phyloP scores from a whole-genome alignment of 2,329 filamentous ascomycete species.

The Rhynchosporium graminicola region DNA sequence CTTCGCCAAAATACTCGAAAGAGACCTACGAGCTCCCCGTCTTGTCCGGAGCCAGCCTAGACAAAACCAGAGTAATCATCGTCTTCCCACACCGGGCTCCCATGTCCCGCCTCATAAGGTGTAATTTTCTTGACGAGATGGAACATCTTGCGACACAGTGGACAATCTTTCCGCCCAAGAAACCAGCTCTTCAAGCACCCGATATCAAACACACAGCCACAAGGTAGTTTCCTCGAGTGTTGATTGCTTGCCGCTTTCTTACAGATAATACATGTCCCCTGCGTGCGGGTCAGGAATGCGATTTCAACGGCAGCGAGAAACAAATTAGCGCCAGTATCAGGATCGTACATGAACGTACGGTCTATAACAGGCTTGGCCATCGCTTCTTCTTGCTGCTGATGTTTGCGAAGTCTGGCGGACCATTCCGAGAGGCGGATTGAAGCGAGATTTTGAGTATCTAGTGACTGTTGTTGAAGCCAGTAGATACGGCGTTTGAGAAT shows the following conservation, averaged over 20 bases:
- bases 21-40: neutral
- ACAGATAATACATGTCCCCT: neutral
- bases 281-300: neutral
- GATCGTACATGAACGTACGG: conserved; percentile 8
- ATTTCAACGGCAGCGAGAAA: neutral
- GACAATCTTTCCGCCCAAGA: conserved; percentile 7
- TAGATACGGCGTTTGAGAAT: conserved; percentile 5
- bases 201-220: conserved; percentile 7
- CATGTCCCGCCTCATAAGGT: neutral
- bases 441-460: neutral
- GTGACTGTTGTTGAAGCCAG: conserved; percentile 8
- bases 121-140: conserved; percentile 2
- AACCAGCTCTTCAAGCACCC: conserved; percentile 5
- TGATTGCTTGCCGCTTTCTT: neutral
- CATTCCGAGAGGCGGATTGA: neutral
- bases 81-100: neutral
- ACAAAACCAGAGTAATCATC: conserved; percentile 1
- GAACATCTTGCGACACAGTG: conserved; percentile 3
- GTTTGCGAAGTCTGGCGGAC: neutral
- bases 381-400: conserved; percentile 4
- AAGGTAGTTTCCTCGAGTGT: conserved; percentile 1
- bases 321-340: neutral
- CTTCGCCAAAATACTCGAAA: neutral
- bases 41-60: neutral
- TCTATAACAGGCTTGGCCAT: neutral